Evolutionary conservation across 139 green algal species (phyloP).

Genomic region (Desmodesmus armatus): DNA sequence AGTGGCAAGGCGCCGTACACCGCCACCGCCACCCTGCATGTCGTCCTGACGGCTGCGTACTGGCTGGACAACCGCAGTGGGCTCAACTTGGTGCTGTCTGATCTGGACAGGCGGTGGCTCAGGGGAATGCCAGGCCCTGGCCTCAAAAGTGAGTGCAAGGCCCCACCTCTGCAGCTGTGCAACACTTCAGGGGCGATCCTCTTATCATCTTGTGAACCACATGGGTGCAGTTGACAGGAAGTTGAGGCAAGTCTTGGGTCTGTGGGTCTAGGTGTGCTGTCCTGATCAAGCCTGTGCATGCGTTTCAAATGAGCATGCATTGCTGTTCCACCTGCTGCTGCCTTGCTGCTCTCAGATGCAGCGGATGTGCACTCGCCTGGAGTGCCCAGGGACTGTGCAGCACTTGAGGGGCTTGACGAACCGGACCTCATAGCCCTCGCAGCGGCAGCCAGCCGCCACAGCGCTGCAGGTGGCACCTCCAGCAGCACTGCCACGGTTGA

Average conservation of each 20-base stretch:
- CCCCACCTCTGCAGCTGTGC: not conserved
- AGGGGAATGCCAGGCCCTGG: conserved; percentile 20
- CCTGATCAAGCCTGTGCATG: no score
- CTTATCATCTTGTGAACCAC: no score
- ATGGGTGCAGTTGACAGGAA: no score
- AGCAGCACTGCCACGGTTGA: not conserved
- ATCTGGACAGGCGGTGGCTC: conserved; percentile 52
- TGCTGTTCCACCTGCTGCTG: no score
- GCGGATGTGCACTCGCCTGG: conserved; percentile 38
- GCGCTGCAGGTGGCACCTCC: not conserved
- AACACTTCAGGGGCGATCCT: no score
- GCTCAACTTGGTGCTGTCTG: conserved; percentile 82
- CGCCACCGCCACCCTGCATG: not conserved
- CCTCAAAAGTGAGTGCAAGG: conserved; percentile 15
- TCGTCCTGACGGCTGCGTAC: conserved; percentile 75
- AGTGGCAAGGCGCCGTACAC: not conserved
- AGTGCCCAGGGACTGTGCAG: conserved; percentile 27
- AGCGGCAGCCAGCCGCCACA: not conserved
- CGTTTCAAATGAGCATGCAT: no score
- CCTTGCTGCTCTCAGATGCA: not conserved
- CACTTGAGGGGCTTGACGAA: conserved; percentile 26
- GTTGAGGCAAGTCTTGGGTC: no score
- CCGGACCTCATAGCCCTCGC: not conserved
- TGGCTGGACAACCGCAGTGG: conserved; percentile 90
- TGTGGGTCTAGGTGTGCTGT: no score